Percentiles rank a stretch among this genome's conserved stretches.
Conservation (phyloP, 768 basidiomycete species). For the Plicaturopsis crispa region DNA sequence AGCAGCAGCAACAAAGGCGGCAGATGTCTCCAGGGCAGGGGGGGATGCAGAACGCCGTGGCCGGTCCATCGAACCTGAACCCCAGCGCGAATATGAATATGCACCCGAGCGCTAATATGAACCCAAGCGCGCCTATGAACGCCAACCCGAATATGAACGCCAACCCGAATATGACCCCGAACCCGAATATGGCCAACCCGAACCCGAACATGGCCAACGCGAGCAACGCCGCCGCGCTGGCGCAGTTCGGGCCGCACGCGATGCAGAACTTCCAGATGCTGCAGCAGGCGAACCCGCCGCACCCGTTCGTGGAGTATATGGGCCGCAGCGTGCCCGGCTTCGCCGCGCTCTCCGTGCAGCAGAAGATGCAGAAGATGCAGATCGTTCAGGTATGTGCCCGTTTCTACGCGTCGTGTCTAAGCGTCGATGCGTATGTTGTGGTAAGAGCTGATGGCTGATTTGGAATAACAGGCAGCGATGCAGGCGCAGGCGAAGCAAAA, state of each 20-base stretch:
- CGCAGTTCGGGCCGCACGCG: constrained; percentile 20
- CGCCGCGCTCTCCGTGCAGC: constrained; percentile 35
- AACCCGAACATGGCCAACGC: background rate
- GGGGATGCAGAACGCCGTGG: constrained; percentile 12
- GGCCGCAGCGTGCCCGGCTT: constrained; percentile 45
- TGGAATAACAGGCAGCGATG: constrained; percentile 14
- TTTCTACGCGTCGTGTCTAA: background rate
- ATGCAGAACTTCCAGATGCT: constrained; percentile 43
- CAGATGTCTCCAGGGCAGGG: constrained; percentile 9
- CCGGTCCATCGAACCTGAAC: constrained; percentile 14
- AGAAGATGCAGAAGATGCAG: constrained; percentile 56
- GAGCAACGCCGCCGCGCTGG: constrained; percentile 9
- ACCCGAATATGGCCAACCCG: no score
- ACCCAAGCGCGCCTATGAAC: no score
- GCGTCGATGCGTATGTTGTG: background rate
- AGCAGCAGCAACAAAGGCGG: constrained; percentile 12
- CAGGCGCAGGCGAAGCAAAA: constrained; percentile 13
- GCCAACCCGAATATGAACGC: no score
- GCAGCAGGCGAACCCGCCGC: constrained; percentile 40
- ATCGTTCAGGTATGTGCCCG: constrained; percentile 37
- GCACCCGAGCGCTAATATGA: no score
- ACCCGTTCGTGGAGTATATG: constrained; percentile 56
- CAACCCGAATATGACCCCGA: no score
- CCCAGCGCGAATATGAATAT: no score
- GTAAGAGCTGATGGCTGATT: background rate